Evolutionary conservation across 768 basidiomycete species (phyloP).

Genomic region (Cytidiella melzeri): DNA sequence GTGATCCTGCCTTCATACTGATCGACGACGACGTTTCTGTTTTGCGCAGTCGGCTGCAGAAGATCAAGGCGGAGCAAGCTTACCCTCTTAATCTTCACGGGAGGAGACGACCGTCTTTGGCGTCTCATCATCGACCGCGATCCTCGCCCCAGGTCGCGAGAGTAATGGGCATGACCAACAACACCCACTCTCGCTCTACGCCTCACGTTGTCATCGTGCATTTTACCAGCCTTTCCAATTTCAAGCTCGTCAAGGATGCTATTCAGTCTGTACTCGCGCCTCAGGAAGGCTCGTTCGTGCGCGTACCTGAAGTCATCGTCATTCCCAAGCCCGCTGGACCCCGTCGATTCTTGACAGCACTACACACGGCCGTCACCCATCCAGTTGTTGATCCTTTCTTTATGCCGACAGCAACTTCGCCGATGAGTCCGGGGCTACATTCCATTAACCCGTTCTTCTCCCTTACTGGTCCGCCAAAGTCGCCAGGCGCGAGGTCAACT

Average conservation of each 20-base stretch:
- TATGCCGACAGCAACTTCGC: conserved; percentile 90
- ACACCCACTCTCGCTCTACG: conserved; percentile 12
- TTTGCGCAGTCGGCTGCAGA: conserved; percentile 67
- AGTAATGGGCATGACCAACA: conserved; percentile 30
- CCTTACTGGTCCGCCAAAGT: conserved; percentile 28
- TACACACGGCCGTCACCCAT: conserved; percentile 84
- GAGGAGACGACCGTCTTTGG: conserved; percentile 64
- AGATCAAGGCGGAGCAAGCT: conserved; percentile 53
- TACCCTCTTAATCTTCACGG: conserved; percentile 34
- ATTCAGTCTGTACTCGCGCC: conserved; percentile 61
- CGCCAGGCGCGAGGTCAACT: conserved; percentile 41
- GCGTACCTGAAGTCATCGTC: conserved; percentile 87
- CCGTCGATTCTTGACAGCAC: conserved; percentile 82
- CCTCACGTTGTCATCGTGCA: conserved; percentile 62
- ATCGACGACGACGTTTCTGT: conserved; percentile 90
- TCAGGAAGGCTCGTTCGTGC: conserved; percentile 34
- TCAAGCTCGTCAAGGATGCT: conserved; percentile 81
- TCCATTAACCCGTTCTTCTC: conserved; percentile 40
- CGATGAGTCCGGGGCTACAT: conserved; percentile 65
- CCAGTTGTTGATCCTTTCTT: conserved; percentile 90
- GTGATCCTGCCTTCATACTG: conserved; percentile 59
- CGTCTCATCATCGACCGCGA: conserved; percentile 62
- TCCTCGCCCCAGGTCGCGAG: conserved; percentile 79
- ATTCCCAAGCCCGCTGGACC: conserved; percentile 97
- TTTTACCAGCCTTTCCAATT: conserved; percentile 88